These are phyloP conservation scores for Castanopsis chinensis DNA, from an alignment of 306 rosid species.

Conservation along the genomic window DNA sequence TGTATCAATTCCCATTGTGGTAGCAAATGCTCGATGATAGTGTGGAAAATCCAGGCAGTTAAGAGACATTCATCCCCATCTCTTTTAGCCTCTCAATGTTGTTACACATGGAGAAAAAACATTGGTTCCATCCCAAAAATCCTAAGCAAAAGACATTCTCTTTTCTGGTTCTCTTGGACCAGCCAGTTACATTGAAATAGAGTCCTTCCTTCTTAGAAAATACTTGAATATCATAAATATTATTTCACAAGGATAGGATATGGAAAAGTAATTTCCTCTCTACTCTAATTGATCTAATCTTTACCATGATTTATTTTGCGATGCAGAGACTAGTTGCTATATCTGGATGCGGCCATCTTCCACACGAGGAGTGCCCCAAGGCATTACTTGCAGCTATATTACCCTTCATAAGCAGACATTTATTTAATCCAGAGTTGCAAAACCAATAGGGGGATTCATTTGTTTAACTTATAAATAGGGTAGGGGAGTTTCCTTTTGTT, in stretches of 20 bases:
- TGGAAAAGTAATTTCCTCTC: neutral
- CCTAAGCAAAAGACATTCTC: neutral
- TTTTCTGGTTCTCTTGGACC: neutral
- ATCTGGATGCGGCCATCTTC: conserved; percentile 95
- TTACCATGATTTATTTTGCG: conserved; percentile 8
- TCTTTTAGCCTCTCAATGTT: neutral
- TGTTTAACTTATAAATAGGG: conserved; percentile 34
- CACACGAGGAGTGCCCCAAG: conserved; percentile 96
- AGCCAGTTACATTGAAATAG: neutral
- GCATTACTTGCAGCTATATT: conserved; percentile 80
- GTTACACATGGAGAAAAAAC: neutral
- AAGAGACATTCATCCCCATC: neutral
- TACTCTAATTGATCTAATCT: conserved; percentile 11
- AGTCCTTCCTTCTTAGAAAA: neutral
- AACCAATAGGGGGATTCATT: conserved; percentile 39
- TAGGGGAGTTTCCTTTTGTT: conserved; percentile 12
- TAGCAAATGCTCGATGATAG: neutral
- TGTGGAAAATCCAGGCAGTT: no score
- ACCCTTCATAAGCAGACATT: conserved; percentile 71
- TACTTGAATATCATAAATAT: neutral
- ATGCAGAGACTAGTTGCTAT: conserved; percentile 83
- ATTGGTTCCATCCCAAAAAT: neutral
- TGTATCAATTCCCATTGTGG: neutral
- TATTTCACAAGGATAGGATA: neutral
- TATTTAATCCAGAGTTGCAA: conserved; percentile 43